Percentiles rank a stretch among this genome's conserved stretches.
Conservation (phyloP, 148 eudicot species). For the Beta vulgaris region DNA sequence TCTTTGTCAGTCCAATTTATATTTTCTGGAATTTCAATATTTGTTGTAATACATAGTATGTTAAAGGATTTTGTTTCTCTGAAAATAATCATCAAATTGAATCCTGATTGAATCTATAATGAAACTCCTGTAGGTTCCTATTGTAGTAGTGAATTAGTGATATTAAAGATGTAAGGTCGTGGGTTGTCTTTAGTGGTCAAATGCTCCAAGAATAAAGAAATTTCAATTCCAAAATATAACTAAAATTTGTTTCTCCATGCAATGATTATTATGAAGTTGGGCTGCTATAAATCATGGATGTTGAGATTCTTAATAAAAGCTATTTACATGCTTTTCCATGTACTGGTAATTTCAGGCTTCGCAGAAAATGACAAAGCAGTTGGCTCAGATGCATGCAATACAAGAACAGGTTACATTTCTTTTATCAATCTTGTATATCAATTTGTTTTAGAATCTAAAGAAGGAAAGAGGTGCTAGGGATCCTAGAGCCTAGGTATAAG, state of each 20-base stretch:
- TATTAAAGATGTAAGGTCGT: too few relatives aligned
- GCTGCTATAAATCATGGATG: neutral
- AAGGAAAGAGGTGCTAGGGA: neutral
- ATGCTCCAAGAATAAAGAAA: too few relatives aligned
- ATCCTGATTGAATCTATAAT: neutral
- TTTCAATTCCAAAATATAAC: too few relatives aligned
- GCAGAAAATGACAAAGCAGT: slow-evolving; percentile 75
- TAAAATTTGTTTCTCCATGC: neutral
- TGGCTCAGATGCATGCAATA: slow-evolving; percentile 61
- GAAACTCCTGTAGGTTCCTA: neutral
- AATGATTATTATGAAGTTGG: neutral
- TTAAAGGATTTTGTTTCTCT: neutral
- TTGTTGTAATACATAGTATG: too few relatives aligned
- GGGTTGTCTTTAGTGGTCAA: too few relatives aligned
- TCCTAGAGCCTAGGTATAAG: neutral
- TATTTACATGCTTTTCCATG: slow-evolving; percentile 10
- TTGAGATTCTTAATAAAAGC: slow-evolving; percentile 4
- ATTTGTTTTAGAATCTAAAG: neutral
- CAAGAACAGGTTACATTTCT: slow-evolving; percentile 74
- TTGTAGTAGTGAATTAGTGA: neutral
- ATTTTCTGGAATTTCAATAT: too few relatives aligned
- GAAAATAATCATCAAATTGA: neutral
- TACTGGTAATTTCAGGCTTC: slow-evolving; percentile 49
- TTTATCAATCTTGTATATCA: slow-evolving; percentile 4
- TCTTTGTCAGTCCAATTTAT: too few relatives aligned